Base-by-base conservation (phyloP, 2,329 filamentous ascomycete species). In the Trichoderma citrinoviride region DNA sequence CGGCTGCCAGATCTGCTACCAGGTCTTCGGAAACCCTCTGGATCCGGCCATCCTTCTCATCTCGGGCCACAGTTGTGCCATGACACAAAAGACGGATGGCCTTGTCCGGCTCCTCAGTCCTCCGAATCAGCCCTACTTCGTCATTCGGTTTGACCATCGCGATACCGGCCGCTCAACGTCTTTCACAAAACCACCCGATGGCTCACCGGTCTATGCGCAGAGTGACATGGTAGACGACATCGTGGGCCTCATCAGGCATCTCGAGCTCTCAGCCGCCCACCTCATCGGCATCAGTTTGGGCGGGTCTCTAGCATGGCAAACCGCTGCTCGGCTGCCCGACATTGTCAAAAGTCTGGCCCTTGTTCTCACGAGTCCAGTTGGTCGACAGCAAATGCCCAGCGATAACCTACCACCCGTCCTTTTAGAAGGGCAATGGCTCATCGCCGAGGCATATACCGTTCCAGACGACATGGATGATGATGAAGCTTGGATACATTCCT, bases 251-350 rank as follows among this genome's bases (percentile, higher is more conserved):
- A 44, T 56, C 8, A 56, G 44, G 15, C 54, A 56, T 27, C 54
- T 56, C n/a, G 41, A 56, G 29, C 54, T 56, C 5, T n/a, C 17
- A 44, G 29, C 8, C 7, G 23, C 44, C 10, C 40, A 56, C 10
- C 54, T 56, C 6, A 2, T 56, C 5, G 53, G 53, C 17, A 56
- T 37, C 6, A 56, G 53, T 5, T 56, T 56, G 53, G 54, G 54
- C 14, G 54, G 54, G 15, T 4, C 54, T 29, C 54, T 56, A 7
- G 54, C 54, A 19, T 56, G 54, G 54, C 54, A 56, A n/a, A 56
- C 54, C 27, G 54, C 54, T 44, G 44, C 23, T 29, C 54, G 40
- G 5, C 7, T 56, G 21, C 54, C 54, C 14, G 6, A 29, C 44
- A 12, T 56, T 29, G 54, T 56, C 25, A 17, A 25, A 27, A 56